A percentile compares a stretch with the other conserved stretches of the same genome.
These are phyloP conservation scores for Tulasnella sp. DNA, from an alignment of 768 basidiomycete genomes.

Conservation along the genomic window DNA sequence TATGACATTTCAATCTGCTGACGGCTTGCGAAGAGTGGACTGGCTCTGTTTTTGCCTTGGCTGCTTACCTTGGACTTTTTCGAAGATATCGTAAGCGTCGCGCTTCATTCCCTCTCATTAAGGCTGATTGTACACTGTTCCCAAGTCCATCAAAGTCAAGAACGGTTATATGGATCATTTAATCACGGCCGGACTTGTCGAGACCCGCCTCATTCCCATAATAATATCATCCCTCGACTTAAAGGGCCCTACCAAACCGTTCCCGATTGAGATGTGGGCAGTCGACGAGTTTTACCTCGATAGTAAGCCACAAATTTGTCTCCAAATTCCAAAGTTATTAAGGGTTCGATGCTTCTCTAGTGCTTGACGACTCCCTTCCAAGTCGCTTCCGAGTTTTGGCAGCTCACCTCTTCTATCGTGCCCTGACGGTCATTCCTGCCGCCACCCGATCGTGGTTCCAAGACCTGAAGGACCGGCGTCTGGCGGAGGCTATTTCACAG, in stretches of 20 bases:
- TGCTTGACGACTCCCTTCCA: constrained; percentile 51
- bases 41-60: constrained; percentile 79
- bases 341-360: constrained; percentile 37
- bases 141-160: constrained; percentile 83
- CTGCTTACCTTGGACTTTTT: constrained; percentile 87
- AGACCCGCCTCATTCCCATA: constrained; percentile 61
- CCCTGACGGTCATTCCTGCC: constrained; percentile 77
- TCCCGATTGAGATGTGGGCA: constrained; percentile 81
- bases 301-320: constrained; percentile 43
- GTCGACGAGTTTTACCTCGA: constrained; percentile 79
- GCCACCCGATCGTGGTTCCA: constrained; percentile 81
- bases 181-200: constrained; percentile 62
- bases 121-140: not conserved
- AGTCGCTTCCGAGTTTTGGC: constrained; percentile 63
- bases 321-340: not conserved
- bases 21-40: constrained; percentile 40
- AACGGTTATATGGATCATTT: constrained; percentile 83
- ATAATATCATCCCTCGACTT: constrained; percentile 65
- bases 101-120: constrained; percentile 16
- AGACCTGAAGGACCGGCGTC: constrained; percentile 83
- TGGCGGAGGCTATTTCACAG: constrained; percentile 66
- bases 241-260: constrained; percentile 54
- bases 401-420: constrained; percentile 85
- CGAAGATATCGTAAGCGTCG: constrained; percentile 62
- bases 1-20: constrained; percentile 28